Evolutionary conservation across 305 asterid species (phyloP).

Genomic region (Fraxinus sp.): DNA sequence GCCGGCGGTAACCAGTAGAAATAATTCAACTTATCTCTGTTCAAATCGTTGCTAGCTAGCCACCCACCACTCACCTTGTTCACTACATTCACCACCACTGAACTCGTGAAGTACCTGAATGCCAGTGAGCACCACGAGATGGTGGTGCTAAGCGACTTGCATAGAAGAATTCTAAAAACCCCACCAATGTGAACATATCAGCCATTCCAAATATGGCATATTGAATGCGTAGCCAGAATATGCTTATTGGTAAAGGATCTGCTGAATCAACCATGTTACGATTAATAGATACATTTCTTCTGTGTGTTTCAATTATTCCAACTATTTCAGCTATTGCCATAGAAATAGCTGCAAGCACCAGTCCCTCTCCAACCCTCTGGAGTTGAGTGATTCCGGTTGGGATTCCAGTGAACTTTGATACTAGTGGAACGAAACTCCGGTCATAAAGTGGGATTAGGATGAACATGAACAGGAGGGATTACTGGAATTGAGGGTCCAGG

Average conservation of each 20-base stretch:
- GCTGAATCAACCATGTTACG: slow-evolving; percentile 47
- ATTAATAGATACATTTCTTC: slow-evolving; percentile 43
- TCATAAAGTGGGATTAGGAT: slow-evolving; percentile 57
- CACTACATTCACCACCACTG: slow-evolving; percentile 54
- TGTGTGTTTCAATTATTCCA: slow-evolving; percentile 42
- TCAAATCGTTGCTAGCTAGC: slow-evolving; percentile 51
- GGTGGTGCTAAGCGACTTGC: slow-evolving; percentile 53
- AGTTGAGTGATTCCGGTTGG: slow-evolving; percentile 70
- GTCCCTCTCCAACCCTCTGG: slow-evolving; percentile 60
- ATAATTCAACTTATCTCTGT: slow-evolving; percentile 54
- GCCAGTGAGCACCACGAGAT: slow-evolving; percentile 62
- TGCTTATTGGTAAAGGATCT: slow-evolving; percentile 52
- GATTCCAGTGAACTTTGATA: slow-evolving; percentile 50
- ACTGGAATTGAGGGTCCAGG: slow-evolving; percentile 65
- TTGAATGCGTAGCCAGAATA: slow-evolving; percentile 62
- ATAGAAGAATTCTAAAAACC: slow-evolving; percentile 59
- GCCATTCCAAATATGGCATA: slow-evolving; percentile 58
- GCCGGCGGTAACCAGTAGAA: slow-evolving; percentile 51
- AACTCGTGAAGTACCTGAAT: slow-evolving; percentile 55
- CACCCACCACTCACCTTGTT: slow-evolving; percentile 63
- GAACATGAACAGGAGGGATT: slow-evolving; percentile 49
- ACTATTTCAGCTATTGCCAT: slow-evolving; percentile 52
- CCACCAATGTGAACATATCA: slow-evolving; percentile 59
- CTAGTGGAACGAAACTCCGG: slow-evolving; percentile 44
- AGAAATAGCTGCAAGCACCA: slow-evolving; percentile 50